Evolutionary conservation across 1,284 basidiomycete genomes (phyloP), one percentile per base, ranked within the genome.

Genomic region (Ceratobasidium theobromae): DNA sequence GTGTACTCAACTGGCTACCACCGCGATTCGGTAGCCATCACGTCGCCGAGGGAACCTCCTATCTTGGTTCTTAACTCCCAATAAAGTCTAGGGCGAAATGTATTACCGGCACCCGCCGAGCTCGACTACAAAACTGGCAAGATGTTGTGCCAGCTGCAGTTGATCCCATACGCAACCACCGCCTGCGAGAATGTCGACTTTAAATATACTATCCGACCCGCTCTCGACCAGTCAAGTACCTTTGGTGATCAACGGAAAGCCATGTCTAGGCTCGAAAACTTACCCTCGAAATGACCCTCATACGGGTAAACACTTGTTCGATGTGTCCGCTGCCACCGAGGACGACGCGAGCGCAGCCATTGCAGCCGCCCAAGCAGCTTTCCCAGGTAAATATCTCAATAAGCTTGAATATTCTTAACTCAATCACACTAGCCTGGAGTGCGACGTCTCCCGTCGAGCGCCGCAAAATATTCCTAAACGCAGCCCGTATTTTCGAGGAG

Each of bases 251-350:
- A 68, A 71, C 66, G 74, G 73, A 53, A 49, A 72, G 38, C 60
- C 71, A 11, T 72, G 67, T 41, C 65, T 57, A 14, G 71, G 70
- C 4, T 30, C 53, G 2, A 58, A 67, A n/a, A 72, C 70, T 1
- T 76, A 71, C 60, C 27, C 70, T 1, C 72, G 76, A 55, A 30
- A 54, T 16, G 71, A 72, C 53, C 70, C 72, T 27, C 71, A 73
- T 67, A 51, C 71, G 5, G 52, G 49, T 8, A 53, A 55, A 45
- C 60, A 53, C 3, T 28, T 72, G n/a, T 70, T 71, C 67, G 46
- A 52, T 2, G 70, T 71, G 32, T 67, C 69, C 41, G 68, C 67
- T 40, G 68, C 70, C 53, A 68, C 67, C 4, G 58, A 65, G 3
- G 45, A 55, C 2, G 69, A 72, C 30, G 72, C 69, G 0, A 41